Conservation (phyloP, 306 rosid species). For the Trichosanthes cucumerina region DNA sequence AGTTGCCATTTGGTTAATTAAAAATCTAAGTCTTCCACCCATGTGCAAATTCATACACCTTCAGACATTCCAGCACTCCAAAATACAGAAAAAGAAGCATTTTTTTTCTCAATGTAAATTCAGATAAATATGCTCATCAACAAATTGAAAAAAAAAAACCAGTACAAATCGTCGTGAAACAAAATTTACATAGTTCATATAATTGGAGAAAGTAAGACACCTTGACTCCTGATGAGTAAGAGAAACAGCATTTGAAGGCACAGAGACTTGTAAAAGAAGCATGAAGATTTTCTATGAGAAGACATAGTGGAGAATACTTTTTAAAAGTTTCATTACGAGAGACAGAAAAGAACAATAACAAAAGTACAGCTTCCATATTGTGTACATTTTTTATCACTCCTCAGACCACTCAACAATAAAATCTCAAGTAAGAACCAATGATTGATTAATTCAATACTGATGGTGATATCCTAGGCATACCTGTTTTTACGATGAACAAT, state of each 20-base stretch:
- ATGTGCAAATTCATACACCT: not conserved
- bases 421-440: not conserved
- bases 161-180: not conserved
- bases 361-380: not conserved
- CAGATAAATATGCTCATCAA: not conserved
- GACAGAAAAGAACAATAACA: not conserved
- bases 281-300: not conserved
- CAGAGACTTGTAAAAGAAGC: not conserved
- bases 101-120: not conserved
- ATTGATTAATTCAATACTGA: not conserved
- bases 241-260: not conserved
- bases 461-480: conserved; percentile 25
- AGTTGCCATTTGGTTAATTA: not conserved
- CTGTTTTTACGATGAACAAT: conserved; percentile 99
- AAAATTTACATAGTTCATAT: not conserved
- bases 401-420: not conserved
- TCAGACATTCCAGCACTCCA: not conserved
- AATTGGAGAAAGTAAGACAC: not conserved
- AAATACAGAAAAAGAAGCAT: not conserved
- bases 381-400: not conserved
- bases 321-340: not conserved
- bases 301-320: not conserved
- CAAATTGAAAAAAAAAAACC: not conserved
- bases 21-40: not conserved
- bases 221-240: not conserved